Evolutionary conservation across 176 grass and related monocot species (phyloP), one percentile per base, ranked within the genome.

Genomic region (Eleusine indica): DNA sequence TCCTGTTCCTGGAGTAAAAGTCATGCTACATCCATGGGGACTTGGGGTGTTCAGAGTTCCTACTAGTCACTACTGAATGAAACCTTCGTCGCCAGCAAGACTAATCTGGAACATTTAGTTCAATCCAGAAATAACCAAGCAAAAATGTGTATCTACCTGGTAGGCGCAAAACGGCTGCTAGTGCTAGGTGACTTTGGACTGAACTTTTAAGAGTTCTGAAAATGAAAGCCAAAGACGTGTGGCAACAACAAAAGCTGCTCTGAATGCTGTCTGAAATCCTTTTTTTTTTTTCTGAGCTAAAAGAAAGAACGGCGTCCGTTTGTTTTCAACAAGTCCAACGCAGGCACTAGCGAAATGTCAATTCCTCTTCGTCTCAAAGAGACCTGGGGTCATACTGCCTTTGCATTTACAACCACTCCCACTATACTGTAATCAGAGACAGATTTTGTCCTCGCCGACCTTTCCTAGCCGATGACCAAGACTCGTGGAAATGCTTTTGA

Each of bases 391-490:
- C 18, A 9, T 21, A n/a, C 56, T 64, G 1, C 41, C 57, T 73
- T 13, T 63, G 28, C 69, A 6, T 65, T 10, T 40, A 30, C 25
- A 77, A 70, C 83, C 6, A 60, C 82, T 38, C 82, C 49, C 43
- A 12, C 60, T 53, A 18, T 84, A 53, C 28, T 75, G 46, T 43
- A 57, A 16, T 37, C 73, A 2, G 15, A 32, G 30, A 32, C 6
- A 70, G 40, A 61, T 78, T 70, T 76, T 52, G 64, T 77, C 73
- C 30, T 37, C 52, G 65, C 52, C 40, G 19, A 69, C 78, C 49
- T 68, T 76, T 46, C 48, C 37, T n/a, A 58, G 35, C 82, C 63
- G 51, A 49, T n/a, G 41, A 52, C 72, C 64, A 69, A 6, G 71
- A 51, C 63, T 68, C 7, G 30, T 14, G 22, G 28, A 63, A 43